Conservation (phyloP, 2,329 filamentous ascomycete genomes). For the Trichoderma simmonsii region DNA sequence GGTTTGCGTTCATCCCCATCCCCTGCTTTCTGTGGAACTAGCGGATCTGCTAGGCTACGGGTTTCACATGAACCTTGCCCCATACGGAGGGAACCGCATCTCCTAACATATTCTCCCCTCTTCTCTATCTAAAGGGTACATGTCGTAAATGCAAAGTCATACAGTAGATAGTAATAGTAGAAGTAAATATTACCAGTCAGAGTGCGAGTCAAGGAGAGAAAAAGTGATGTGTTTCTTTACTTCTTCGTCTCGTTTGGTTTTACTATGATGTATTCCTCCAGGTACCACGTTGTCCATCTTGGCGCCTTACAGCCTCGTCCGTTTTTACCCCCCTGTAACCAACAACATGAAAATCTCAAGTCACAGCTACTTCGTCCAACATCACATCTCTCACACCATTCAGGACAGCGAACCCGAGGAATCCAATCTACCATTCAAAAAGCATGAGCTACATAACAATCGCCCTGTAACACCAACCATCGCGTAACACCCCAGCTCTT, state of each 20-base stretch:
- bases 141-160: background rate
- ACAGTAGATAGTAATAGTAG: background rate
- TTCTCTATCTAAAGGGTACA: background rate
- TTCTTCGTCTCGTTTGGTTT: background rate
- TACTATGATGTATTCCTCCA: background rate
- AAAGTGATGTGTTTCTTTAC: background rate
- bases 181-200: background rate
- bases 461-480: background rate
- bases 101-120: background rate
- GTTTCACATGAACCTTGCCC: background rate
- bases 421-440: background rate
- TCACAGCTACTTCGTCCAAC: background rate
- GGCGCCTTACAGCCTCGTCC: background rate
- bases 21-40: background rate
- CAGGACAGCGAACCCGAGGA: background rate
- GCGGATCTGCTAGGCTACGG: slow-evolving; percentile 3
- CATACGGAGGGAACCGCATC: background rate
- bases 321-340: background rate
- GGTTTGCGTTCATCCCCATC: slow-evolving; percentile 1
- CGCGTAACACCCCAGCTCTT: background rate
- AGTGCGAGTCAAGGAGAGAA: background rate
- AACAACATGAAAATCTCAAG: background rate
- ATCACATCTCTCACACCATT: background rate
- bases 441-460: background rate
- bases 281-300: background rate